phyloP scores from a whole-genome alignment of 2,329 filamentous ascomycete genomes.

The Alternaria gaisen region DNA sequence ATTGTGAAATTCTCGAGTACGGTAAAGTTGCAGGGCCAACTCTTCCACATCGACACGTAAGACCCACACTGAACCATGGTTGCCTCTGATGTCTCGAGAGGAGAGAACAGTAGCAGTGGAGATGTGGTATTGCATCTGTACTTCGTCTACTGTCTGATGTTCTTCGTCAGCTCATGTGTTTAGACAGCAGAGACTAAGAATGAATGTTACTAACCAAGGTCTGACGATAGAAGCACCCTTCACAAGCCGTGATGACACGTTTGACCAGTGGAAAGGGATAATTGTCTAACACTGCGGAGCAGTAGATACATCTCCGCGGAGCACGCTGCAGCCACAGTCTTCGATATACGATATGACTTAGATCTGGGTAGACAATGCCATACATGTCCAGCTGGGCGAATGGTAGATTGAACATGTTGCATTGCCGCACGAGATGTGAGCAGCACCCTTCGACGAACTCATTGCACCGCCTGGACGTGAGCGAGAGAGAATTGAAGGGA shows the following conservation, averaged over 20 bases:
- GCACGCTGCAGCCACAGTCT: conserved; percentile 44
- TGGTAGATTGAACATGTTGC: conserved; percentile 44
- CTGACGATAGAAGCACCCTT: conserved; percentile 44
- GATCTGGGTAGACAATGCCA: conserved; percentile 37
- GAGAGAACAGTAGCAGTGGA: conserved; percentile 21
- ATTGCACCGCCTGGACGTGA: conserved; percentile 34
- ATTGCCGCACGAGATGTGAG: conserved; percentile 34
- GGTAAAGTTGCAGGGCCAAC: conserved; percentile 40
- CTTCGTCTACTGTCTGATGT: conserved; percentile 37
- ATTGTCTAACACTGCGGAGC: conserved; percentile 29
- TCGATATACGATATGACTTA: conserved; percentile 41
- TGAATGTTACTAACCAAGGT: conserved; percentile 27
- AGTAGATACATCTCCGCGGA: conserved; percentile 40
- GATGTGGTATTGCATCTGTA: conserved; percentile 42
- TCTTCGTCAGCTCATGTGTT: conserved; percentile 4
- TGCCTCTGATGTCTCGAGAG: conserved; percentile 29
- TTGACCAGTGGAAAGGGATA: conserved; percentile 36
- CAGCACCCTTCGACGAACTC: conserved; percentile 38
- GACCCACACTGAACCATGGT: conserved; percentile 30
- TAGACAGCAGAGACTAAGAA: not conserved
- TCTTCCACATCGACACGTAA: conserved; percentile 44
- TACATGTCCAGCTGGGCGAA: conserved; percentile 33
- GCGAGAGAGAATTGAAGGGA: conserved; percentile 40
- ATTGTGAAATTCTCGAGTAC: conserved; percentile 40
- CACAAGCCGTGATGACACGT: conserved; percentile 32